Evolutionary conservation across 2,329 filamentous ascomycete species (phyloP).

Genomic region (Ceratocystis smalleyi): DNA sequence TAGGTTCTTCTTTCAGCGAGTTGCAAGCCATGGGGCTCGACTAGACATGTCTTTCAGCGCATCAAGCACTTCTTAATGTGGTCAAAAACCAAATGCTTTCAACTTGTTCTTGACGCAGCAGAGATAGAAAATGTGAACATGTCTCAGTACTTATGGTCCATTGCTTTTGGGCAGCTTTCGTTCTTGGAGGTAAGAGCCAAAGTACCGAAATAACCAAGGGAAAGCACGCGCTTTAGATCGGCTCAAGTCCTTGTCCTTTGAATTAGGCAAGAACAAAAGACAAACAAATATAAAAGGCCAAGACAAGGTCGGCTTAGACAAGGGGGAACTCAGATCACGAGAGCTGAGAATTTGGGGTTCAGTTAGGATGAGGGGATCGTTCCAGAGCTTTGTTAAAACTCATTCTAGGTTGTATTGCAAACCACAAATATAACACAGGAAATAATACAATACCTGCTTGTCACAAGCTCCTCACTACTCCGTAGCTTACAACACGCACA

Average conservation of each 20-base stretch:
- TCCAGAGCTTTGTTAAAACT: no score
- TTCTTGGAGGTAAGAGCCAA: not conserved
- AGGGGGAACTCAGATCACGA: not conserved
- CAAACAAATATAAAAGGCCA: not conserved
- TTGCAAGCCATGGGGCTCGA: no score
- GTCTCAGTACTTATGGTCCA: not conserved
- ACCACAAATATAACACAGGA: no score
- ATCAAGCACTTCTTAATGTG: no score
- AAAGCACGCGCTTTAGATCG: not conserved
- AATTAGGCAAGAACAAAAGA: not conserved
- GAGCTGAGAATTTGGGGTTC: not conserved
- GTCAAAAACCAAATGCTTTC: no score
- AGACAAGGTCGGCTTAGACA: not conserved
- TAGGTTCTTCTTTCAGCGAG: no score
- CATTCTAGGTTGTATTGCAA: no score
- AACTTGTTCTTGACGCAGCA: not conserved
- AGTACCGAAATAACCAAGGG: not conserved
- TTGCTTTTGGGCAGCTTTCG: not conserved
- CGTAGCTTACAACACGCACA: no score
- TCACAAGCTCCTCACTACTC: no score
- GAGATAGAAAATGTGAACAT: not conserved
- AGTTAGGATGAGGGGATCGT: not conserved
- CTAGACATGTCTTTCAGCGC: no score
- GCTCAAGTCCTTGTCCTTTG: not conserved
- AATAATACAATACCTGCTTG: no score